phyloP scores from a whole-genome alignment of 352 stramenopile genomes.

The Phytophthora niederhauseri region DNA sequence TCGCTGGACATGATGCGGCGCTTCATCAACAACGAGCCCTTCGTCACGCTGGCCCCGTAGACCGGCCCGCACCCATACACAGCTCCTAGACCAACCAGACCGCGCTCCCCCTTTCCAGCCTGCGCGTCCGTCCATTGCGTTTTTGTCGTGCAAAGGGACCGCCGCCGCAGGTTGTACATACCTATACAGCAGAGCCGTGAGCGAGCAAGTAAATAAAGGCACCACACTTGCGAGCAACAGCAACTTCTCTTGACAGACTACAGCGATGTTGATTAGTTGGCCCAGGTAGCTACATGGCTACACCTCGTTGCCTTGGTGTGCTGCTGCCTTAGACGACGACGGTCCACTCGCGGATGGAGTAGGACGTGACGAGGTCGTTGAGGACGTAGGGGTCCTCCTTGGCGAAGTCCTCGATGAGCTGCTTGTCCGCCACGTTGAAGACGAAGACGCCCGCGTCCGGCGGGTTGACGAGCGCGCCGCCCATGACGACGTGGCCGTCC shows the following conservation, averaged over 20 bases:
- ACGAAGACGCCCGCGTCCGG: slow-evolving; percentile 66
- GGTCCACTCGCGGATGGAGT: slow-evolving; percentile 78
- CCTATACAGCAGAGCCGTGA: slow-evolving; percentile 2
- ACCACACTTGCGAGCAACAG: slow-evolving; percentile 4
- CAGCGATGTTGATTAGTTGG: background rate
- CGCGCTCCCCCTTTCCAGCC: background rate
- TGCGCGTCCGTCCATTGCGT: slow-evolving; percentile 2
- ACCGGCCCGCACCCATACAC: background rate
- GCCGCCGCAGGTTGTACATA: slow-evolving; percentile 29
- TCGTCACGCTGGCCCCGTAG: slow-evolving; percentile 33
- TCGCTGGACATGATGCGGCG: slow-evolving; percentile 84
- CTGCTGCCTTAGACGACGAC: slow-evolving; percentile 53
- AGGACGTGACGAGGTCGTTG: slow-evolving; percentile 71
- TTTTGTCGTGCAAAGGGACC: slow-evolving; percentile 15
- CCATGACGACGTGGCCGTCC: slow-evolving; percentile 69
- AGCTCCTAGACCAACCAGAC: slow-evolving; percentile 20
- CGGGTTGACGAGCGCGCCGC: slow-evolving; percentile 69
- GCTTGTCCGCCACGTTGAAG: slow-evolving; percentile 63
- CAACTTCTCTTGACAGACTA: slow-evolving; percentile 1
- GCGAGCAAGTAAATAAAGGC: slow-evolving; percentile 27
- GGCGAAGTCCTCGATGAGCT: slow-evolving; percentile 68
- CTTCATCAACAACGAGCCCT: slow-evolving; percentile 65
- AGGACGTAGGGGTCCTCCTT: slow-evolving; percentile 72
- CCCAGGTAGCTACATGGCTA: background rate
- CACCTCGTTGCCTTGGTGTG: background rate